Evolutionary conservation across 2,329 filamentous ascomycete species (phyloP), one percentile per base, ranked within the genome.

Genomic region (Botryotinia calthae): DNA sequence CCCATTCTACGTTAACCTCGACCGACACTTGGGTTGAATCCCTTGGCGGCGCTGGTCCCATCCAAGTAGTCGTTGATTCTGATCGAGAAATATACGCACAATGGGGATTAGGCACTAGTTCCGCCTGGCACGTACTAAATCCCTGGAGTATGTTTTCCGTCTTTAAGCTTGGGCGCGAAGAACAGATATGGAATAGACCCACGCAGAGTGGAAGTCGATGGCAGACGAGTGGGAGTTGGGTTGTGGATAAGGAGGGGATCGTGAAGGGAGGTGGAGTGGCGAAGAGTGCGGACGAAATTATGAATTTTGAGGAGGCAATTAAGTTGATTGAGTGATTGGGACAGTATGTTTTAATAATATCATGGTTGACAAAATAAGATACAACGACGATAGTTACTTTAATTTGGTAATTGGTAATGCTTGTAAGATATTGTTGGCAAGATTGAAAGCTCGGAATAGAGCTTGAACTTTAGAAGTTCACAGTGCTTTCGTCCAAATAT

Each of bases 141-240:
- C 90, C 89, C 0, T 79, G 84, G 71, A 84, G 86, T n/a, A 75
- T 93, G 73, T 88, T 85, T 78, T 84, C 83, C n/a, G 85, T 87
- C 2, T 87, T 87, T 74, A 86, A 83, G 72, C 82, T 93, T 40
- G 88, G 87, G 20, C 86, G 84, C 74, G 82, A 87, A 66, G 89
- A 93, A 79, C 86, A 88, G 22, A 91, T 93, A 75, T 90, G 87
- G 86, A 90, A 90, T 79, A 82, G 87, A 37, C 85, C 88, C 4
- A 90, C 88, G 3, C 88, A 91, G 81, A 91, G 87, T 78, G 91
- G 91, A 56, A 88, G 82, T 75, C 82, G 89, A 70, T 93, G 91
- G 91, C 91, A 93, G 85, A 90, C 83, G 40, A 84, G 86, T 63
- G 91, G 91, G 42, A 87, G 87, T 42, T 93, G 90, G 82, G 90